Evolutionary conservation across 208 protist genomes (phyloP).

Genomic region (Crithidia bombi): DNA sequence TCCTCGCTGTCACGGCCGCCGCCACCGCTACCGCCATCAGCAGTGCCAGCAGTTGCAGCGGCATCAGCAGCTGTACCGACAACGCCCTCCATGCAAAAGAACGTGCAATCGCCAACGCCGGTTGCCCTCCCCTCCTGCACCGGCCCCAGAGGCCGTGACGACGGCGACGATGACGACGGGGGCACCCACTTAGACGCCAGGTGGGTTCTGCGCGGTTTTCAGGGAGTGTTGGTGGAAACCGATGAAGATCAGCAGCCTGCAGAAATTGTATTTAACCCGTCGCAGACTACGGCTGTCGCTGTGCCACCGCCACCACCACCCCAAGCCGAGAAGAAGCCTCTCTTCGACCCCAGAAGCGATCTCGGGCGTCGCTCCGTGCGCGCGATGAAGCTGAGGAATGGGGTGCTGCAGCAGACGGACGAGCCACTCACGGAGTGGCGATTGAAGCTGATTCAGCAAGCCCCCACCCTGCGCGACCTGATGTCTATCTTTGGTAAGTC

Average conservation of each 20-base stretch:
- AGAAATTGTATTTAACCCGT: too few species aligned
- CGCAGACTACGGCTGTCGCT: too few species aligned
- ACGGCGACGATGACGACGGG: neutral
- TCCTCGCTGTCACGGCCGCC: neutral
- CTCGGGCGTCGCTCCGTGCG: conserved; percentile 5
- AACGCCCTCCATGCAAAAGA: too few species aligned
- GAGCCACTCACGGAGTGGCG: neutral
- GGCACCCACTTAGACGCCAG: too few species aligned
- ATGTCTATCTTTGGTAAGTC: neutral
- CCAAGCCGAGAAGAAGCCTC: neutral
- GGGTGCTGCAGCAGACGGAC: neutral
- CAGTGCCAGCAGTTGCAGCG: too few species aligned
- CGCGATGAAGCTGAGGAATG: neutral
- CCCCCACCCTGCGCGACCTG: conserved; percentile 7
- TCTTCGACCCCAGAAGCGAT: neutral
- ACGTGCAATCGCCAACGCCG: too few species aligned
- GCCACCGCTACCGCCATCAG: neutral
- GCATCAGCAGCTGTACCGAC: too few species aligned
- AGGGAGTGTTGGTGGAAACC: too few species aligned
- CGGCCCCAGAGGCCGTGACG: too few species aligned
- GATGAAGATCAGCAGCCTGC: too few species aligned
- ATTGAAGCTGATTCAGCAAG: neutral
- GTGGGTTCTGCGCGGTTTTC: too few species aligned
- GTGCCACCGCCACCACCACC: neutral
- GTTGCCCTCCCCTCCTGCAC: too few species aligned